These are phyloP conservation scores for Ogataea haglerorum DNA, from an alignment of 805 yeast genomes.

Conservation along the genomic window DNA sequence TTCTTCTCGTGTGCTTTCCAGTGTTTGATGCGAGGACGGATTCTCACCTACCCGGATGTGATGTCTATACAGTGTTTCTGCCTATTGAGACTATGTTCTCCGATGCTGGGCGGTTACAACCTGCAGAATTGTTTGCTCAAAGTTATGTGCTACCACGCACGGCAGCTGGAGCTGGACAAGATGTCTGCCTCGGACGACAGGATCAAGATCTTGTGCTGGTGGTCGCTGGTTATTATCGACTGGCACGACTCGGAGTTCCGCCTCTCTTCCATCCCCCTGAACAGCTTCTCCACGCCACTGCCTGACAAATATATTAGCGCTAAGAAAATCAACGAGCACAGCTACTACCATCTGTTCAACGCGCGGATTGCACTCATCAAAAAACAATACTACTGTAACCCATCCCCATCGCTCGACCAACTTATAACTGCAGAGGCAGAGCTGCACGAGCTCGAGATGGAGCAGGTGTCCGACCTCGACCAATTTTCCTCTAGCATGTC, in stretches of 20 bases:
- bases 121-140: conserved; percentile 19
- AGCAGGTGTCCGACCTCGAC: neutral
- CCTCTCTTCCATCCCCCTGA: conserved; percentile 12
- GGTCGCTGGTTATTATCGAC: conserved; percentile 27
- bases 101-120: conserved; percentile 25
- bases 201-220: conserved; percentile 19
- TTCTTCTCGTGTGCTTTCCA: conserved; percentile 28
- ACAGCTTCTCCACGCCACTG: conserved; percentile 14
- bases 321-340: neutral
- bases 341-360: neutral
- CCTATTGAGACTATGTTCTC: conserved; percentile 23
- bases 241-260: conserved; percentile 29
- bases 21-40: conserved; percentile 29
- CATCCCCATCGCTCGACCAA: neutral
- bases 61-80: conserved; percentile 24
- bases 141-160: conserved; percentile 19
- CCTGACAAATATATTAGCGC: neutral
- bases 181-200: conserved; percentile 8
- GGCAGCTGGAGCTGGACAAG: conserved; percentile 20
- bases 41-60: conserved; percentile 24
- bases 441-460: conserved; percentile 1
- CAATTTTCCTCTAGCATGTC: conserved; percentile 4
- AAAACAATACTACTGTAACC: neutral
- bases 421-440: neutral
- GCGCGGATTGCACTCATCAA: neutral